Base-by-base conservation (phyloP, 257 asterid species). In the Solanum clarkiae region DNA sequence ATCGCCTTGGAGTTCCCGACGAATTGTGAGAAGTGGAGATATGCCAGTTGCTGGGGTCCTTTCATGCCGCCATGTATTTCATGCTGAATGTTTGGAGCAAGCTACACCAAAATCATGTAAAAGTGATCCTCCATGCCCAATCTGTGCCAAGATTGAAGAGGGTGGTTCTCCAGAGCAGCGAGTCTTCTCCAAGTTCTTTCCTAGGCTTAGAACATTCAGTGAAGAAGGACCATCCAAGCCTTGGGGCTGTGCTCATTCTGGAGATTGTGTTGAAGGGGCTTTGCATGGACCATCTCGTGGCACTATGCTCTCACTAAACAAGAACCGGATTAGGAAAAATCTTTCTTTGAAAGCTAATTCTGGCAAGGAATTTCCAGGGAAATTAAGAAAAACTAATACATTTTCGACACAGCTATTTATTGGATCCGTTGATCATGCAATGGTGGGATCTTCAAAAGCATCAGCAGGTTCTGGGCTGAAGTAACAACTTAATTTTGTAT, bases 41-140 rank as follows among this genome's bases (percentile, higher is more conserved):
- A 95, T 95, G 98, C 99, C 98, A 0, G 91, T 95, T 69, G 89
- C 99, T 18, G 98, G 98, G 77, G 95, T 97, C 84, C 98, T 97
- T 55, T 93, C 97, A 10, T 97, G 99, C 69, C 88, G 94, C 20
- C 99, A 97, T 55, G 97, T 94, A 47, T 97, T 95, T 89, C 99
- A 97, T 84, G 98, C 97, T 0, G 99, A 97, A 87, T 97, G 99
- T 88, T 85, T 97, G 91, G 98, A 97, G 4, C 98, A 94, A 84
- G 95, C 93, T 3, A 97, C 98, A 6, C 96, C 98, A 4, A 95
- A 95, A 91, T 89, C 95, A 24, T 92, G 93, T 24, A 95, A 84
- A 84, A 95, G 83, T 44, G 98, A 97, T 84, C 98, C 99, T 65
- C 98, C 97, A 6, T 97, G 99, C 84, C 99, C 99, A 53, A 85